phyloP scores from a whole-genome alignment of 345 rosid species.

The Aurinia saxatilis region DNA sequence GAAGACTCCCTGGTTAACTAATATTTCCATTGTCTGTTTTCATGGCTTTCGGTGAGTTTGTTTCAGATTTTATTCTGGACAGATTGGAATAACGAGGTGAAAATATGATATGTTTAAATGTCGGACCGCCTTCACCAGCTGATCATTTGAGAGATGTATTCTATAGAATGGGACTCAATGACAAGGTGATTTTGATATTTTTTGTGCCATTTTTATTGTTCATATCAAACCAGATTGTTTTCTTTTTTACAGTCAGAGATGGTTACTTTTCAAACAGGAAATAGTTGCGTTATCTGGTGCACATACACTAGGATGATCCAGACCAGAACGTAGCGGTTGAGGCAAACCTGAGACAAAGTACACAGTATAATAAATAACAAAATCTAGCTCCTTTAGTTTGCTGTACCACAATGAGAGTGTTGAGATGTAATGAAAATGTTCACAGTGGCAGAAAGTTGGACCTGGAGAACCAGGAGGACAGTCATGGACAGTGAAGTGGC shows the following conservation, averaged over 20 bases:
- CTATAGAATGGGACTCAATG: conserved; percentile 90
- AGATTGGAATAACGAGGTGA: neutral
- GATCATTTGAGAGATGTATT: conserved; percentile 77
- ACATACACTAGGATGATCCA: conserved; percentile 88
- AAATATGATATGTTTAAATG: conserved; percentile 39
- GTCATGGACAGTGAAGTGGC: conserved; percentile 94
- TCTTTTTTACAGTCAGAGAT: neutral
- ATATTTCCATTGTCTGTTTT: conserved; percentile 23
- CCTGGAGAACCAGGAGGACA: conserved; percentile 99
- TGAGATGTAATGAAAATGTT: conserved; percentile 6
- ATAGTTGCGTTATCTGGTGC: conserved; percentile 97
- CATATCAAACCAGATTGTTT: neutral
- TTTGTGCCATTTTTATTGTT: neutral
- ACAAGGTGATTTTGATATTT: conserved; percentile 42
- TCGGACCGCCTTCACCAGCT: conserved; percentile 87
- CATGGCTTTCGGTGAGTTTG: neutral
- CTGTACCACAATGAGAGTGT: neutral
- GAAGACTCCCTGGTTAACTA: conserved; percentile 90
- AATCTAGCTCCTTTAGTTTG: neutral
- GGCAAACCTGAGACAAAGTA: conserved; percentile 94
- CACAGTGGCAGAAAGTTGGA: conserved; percentile 68
- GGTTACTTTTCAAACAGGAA: conserved; percentile 43
- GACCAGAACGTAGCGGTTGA: conserved; percentile 95
- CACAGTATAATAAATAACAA: conserved; percentile 49
- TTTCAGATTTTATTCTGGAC: neutral